Percentiles rank a stretch among this genome's conserved stretches.
Conservation (phyloP, 352 stramenopile species). For the Aphanomyces invadans region DNA sequence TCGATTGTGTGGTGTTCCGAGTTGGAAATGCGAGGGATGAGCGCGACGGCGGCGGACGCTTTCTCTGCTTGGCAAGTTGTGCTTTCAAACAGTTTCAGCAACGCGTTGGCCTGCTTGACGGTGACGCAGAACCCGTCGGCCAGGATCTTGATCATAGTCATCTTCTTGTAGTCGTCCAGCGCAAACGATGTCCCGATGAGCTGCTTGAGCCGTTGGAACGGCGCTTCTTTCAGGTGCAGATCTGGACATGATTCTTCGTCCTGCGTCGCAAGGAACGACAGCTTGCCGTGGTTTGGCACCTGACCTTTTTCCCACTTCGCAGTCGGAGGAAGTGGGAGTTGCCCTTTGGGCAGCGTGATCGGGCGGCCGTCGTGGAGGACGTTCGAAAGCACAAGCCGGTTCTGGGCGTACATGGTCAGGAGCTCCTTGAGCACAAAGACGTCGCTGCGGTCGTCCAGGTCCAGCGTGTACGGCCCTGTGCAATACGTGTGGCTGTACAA, state of each 20-base stretch:
- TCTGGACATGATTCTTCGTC: conserved; percentile 14
- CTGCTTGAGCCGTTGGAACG: conserved; percentile 7
- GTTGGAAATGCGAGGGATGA: conserved; percentile 56
- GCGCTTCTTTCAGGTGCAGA: not conserved
- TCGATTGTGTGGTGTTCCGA: conserved; percentile 24
- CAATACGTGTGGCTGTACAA: conserved; percentile 20
- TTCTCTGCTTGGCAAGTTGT: conserved; percentile 68
- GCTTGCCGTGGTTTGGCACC: not conserved
- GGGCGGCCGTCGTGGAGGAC: conserved; percentile 36
- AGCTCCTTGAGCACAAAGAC: conserved; percentile 49
- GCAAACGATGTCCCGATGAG: conserved; percentile 15
- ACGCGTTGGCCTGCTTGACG: conserved; percentile 42
- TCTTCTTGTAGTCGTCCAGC: conserved; percentile 27
- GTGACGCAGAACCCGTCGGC: conserved; percentile 57
- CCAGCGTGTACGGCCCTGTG: conserved; percentile 45
- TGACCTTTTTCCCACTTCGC: conserved; percentile 44
- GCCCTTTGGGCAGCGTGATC: conserved; percentile 37
- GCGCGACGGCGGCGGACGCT: conserved; percentile 42
- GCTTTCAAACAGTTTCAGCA: conserved; percentile 51
- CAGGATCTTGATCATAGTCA: conserved; percentile 51
- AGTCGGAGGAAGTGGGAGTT: not conserved
- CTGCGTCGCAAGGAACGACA: conserved; percentile 5
- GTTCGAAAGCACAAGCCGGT: conserved; percentile 52
- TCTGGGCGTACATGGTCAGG: conserved; percentile 43
- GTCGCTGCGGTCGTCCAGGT: conserved; percentile 43